phyloP scores from a whole-genome alignment of 2,329 filamentous ascomycete species.

The Periglandula ipomoeae region DNA sequence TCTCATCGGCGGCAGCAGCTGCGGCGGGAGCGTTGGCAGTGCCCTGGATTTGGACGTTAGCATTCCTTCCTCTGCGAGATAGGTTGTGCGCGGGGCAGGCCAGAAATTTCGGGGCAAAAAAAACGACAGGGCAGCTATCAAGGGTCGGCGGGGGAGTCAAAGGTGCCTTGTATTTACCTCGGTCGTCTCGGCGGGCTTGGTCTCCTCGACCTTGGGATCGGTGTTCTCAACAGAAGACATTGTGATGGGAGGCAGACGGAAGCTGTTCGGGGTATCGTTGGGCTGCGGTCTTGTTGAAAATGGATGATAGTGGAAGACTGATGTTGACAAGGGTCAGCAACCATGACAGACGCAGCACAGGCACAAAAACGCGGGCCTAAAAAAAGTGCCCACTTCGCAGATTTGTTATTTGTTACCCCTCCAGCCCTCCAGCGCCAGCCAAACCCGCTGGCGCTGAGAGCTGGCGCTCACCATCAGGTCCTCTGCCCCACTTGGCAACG shows the following conservation, averaged over 20 bases:
- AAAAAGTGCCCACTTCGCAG: constrained; percentile 7
- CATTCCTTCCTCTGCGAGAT: background rate
- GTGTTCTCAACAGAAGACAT: constrained; percentile 40
- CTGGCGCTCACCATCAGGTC: background rate
- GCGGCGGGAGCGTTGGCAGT: constrained; percentile 6
- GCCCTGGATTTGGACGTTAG: background rate
- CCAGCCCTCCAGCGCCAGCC: background rate
- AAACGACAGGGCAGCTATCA: background rate
- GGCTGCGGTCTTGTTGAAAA: background rate
- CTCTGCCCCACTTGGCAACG: constrained; percentile 1
- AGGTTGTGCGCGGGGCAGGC: background rate
- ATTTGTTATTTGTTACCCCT: constrained; percentile 5
- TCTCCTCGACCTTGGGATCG: constrained; percentile 47
- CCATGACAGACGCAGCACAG: background rate
- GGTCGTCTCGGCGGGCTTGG: constrained; percentile 18
- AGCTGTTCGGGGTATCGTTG: background rate
- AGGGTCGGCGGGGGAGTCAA: background rate
- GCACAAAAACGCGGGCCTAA: background rate
- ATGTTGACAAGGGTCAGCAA: background rate
- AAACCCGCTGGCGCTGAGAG: no score
- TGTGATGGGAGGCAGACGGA: constrained; percentile 13
- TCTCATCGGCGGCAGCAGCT: constrained; percentile 13
- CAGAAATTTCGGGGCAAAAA: background rate
- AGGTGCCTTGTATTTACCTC: constrained; percentile 15
- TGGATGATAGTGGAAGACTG: background rate